Conservation (phyloP, 805 yeast species). For the Candida broadrunensis region DNA sequence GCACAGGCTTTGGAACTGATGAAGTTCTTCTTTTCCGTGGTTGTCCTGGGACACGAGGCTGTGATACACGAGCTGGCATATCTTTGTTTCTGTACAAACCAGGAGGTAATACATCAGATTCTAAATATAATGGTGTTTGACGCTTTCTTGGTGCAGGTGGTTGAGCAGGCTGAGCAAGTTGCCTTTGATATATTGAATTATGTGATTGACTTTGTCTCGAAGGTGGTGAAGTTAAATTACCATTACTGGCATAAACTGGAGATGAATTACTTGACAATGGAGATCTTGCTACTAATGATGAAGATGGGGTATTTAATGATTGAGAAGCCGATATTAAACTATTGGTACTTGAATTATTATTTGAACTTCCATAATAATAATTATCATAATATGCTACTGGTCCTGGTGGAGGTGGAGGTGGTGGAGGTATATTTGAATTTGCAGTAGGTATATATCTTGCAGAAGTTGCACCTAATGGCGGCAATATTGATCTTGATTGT, state of each 20-base stretch:
- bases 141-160: background rate
- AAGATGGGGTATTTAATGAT: background rate
- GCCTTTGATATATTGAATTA: background rate
- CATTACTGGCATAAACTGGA: background rate
- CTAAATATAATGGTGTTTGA: background rate
- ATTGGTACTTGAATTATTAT: background rate
- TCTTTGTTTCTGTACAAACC: too few species aligned
- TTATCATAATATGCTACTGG: background rate
- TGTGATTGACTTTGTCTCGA: background rate
- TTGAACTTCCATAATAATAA: background rate
- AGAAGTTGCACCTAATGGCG: background rate
- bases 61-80: too few species aligned
- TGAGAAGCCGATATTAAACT: background rate
- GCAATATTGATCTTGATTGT: background rate
- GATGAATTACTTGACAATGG: constrained; percentile 3
- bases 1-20: too few species aligned
- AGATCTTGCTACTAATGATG: background rate
- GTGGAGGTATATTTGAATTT: too few species aligned
- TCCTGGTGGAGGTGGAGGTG: constrained; percentile 2
- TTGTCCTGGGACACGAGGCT: too few species aligned
- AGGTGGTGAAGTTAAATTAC: background rate
- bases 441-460: constrained; percentile 2
- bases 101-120: too few species aligned
- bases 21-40: too few species aligned
- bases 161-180: background rate